phyloP scores from a whole-genome alignment of 768 basidiomycete species.

The Russula sp. region DNA sequence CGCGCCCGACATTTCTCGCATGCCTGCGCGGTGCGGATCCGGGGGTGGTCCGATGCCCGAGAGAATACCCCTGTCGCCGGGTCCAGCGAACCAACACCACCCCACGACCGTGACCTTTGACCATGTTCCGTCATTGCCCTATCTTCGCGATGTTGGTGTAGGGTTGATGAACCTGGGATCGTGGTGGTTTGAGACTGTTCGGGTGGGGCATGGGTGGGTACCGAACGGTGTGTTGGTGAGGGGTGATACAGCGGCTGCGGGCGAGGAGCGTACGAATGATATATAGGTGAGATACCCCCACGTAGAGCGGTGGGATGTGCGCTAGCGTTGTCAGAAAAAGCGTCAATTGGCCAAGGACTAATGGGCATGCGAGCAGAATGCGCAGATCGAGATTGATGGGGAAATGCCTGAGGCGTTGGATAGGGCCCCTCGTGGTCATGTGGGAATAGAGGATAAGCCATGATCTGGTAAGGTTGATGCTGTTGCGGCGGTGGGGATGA shows the following conservation, averaged over 20 bases:
- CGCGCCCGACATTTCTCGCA: conserved; percentile 71
- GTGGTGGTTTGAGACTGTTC: background rate
- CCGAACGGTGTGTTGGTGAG: background rate
- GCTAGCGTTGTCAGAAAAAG: background rate
- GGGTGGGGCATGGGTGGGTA: background rate
- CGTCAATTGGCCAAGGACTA: background rate
- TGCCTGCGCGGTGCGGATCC: conserved; percentile 67
- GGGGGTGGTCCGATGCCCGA: conserved; percentile 58
- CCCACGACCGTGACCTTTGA: conserved; percentile 10
- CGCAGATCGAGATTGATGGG: conserved; percentile 6
- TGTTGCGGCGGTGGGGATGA: conserved; percentile 10
- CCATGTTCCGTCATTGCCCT: background rate
- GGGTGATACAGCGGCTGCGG: conserved; percentile 1
- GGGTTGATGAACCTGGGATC: background rate
- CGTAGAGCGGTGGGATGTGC: background rate
- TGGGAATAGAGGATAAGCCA: conserved; percentile 12
- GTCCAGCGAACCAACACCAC: conserved; percentile 55
- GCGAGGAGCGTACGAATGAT: background rate
- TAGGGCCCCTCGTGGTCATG: conserved; percentile 7
- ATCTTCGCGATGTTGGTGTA: background rate
- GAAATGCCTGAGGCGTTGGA: background rate
- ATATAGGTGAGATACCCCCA: background rate
- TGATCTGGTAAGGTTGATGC: conserved; percentile 13
- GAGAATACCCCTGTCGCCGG: conserved; percentile 65
- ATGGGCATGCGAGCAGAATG: background rate